phyloP scores from a whole-genome alignment of 305 asterid genomes.

The Fraxinus platypoda region DNA sequence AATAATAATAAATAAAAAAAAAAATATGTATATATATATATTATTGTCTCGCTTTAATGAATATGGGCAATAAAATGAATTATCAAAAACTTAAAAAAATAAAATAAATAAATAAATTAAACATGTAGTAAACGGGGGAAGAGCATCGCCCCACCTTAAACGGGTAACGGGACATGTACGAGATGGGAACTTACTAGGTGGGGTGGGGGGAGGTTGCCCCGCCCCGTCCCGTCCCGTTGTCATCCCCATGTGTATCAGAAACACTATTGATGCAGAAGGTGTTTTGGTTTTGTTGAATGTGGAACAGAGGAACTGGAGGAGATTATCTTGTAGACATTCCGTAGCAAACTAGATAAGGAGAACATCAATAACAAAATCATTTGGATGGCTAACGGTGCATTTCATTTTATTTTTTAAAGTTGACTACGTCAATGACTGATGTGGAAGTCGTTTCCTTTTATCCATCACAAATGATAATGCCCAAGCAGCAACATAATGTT shows the following conservation, averaged over 20 bases:
- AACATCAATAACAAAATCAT: not conserved
- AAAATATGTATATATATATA: too few relatives aligned
- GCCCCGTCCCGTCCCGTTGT: too few relatives aligned
- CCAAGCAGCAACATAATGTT: not conserved
- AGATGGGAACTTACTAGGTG: too few relatives aligned
- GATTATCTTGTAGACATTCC: not conserved
- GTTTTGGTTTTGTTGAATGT: not conserved
- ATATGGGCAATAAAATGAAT: too few relatives aligned
- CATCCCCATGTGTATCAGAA: not conserved
- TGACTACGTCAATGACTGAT: not conserved
- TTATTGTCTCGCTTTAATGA: too few relatives aligned
- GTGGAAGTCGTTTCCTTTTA: not conserved
- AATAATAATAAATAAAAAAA: too few relatives aligned
- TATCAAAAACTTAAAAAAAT: too few relatives aligned
- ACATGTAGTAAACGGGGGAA: too few relatives aligned
- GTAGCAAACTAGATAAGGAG: not conserved
- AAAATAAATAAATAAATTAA: too few relatives aligned
- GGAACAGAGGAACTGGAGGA: not conserved
- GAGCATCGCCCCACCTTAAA: too few relatives aligned
- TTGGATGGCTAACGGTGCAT: not conserved
- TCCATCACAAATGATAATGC: not conserved
- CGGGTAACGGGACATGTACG: not conserved
- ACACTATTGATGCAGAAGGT: not conserved
- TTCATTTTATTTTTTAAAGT: not conserved
- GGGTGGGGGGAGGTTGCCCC: too few relatives aligned